Conservation (phyloP, 192 early-diverging fungal species). For the Fimicolochytrium jonesii region DNA sequence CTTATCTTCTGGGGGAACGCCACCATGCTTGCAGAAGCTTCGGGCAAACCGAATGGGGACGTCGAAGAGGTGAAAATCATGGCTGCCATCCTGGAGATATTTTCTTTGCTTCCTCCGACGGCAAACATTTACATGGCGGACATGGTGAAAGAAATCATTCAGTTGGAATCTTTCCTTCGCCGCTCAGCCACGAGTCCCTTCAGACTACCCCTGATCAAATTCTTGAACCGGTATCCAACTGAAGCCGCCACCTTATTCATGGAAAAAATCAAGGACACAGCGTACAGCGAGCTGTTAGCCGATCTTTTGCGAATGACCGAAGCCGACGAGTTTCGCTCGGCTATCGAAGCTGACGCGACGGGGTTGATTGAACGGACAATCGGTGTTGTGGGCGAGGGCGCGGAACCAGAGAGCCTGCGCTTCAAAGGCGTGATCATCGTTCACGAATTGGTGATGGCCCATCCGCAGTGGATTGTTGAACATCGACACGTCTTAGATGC, state of each 20-base stretch:
- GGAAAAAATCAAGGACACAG: constrained; percentile 41
- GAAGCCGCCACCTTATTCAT: constrained; percentile 85
- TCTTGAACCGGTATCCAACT: constrained; percentile 80
- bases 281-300: constrained; percentile 43
- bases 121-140: constrained; percentile 93
- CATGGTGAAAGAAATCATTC: constrained; percentile 78
- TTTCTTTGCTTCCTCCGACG: constrained; percentile 84
- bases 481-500: constrained; percentile 27
- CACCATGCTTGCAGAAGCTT: constrained; percentile 70
- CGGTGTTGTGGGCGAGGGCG: neutral
- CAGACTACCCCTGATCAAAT: constrained; percentile 81
- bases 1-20: constrained; percentile 90
- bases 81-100: constrained; percentile 90
- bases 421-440: constrained; percentile 26
- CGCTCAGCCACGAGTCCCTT: constrained; percentile 91
- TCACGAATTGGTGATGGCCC: constrained; percentile 5
- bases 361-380: constrained; percentile 29
- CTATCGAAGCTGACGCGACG: constrained; percentile 21
- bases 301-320: constrained; percentile 22
- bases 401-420: neutral
- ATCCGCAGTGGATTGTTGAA: constrained; percentile 40
- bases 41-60: constrained; percentile 81
- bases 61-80: constrained; percentile 92
- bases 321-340: constrained; percentile 26
- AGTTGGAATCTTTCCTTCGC: constrained; percentile 77